Conservation (phyloP, 2,329 filamentous ascomycete genomes). For the Nothomitra cinnamomea region DNA sequence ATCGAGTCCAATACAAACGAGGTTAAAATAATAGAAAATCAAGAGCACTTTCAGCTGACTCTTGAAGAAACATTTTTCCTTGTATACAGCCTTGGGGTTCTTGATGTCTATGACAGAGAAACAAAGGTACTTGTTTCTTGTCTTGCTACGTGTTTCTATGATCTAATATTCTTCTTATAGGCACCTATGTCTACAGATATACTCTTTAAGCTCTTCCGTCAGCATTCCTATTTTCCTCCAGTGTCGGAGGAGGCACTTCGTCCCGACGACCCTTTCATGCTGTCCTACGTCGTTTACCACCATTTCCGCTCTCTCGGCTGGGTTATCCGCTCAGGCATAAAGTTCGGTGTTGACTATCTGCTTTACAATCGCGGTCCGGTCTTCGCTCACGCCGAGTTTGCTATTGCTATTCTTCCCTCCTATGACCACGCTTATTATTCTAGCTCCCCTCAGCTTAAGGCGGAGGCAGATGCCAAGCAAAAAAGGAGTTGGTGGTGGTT, state of each 20-base stretch:
- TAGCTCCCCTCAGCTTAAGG: constrained; percentile 28
- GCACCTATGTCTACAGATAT: constrained; percentile 32
- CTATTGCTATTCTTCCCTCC: constrained; percentile 65
- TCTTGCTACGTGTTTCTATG: background rate
- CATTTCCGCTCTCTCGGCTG: constrained; percentile 92
- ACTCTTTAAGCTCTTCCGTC: constrained; percentile 51
- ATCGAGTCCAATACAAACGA: background rate
- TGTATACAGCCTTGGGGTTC: constrained; percentile 57
- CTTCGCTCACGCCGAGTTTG: constrained; percentile 91
- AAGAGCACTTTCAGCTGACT: constrained; percentile 85
- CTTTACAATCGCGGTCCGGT: constrained; percentile 85
- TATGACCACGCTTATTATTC: constrained; percentile 62
- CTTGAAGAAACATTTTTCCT: constrained; percentile 88
- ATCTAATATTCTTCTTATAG: constrained; percentile 3
- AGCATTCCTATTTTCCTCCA: constrained; percentile 52
- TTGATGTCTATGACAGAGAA: constrained; percentile 41
- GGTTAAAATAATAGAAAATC: constrained; percentile 24
- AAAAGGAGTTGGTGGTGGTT: constrained; percentile 60
- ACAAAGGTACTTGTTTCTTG: constrained; percentile 19
- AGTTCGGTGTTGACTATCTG: constrained; percentile 91
- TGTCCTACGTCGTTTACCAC: constrained; percentile 83
- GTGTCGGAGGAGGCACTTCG: constrained; percentile 28
- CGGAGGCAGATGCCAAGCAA: constrained; percentile 33
- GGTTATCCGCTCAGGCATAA: constrained; percentile 82
- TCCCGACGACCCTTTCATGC: constrained; percentile 68